These are phyloP conservation scores for Plantago major DNA, from an alignment of 257 asterid species.

Conservation along the genomic window DNA sequence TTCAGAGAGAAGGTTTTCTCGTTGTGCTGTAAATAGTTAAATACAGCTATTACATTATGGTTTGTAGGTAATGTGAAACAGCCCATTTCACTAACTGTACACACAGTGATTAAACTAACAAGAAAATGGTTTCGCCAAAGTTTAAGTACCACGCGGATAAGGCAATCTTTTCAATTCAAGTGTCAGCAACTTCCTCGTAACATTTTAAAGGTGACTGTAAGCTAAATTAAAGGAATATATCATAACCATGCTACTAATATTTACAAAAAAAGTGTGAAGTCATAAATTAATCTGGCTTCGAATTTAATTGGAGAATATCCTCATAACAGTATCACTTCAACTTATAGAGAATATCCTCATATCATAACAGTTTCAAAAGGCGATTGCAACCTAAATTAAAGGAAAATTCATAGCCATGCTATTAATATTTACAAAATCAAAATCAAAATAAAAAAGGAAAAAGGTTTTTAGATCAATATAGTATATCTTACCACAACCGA, in stretches of 20 bases:
- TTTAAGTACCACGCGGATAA: slow-evolving; percentile 1
- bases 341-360: background rate
- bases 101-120: background rate
- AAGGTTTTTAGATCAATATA: slow-evolving; percentile 9
- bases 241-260: too few species aligned
- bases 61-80: background rate
- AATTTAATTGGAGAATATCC: too few species aligned
- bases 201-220: background rate
- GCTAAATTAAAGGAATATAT: background rate
- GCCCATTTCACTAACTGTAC: slow-evolving; percentile 8
- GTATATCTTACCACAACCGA: slow-evolving; percentile 73
- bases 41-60: background rate
- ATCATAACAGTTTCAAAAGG: background rate
- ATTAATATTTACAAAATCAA: background rate
- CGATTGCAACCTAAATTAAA: background rate
- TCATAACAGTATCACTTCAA: background rate
- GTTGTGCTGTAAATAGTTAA: slow-evolving; percentile 56
- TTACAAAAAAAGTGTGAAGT: too few species aligned
- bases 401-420: slow-evolving; percentile 12
- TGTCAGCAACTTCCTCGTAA: background rate
- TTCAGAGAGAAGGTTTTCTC: slow-evolving; percentile 81
- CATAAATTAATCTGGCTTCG: too few species aligned
- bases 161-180: slow-evolving; percentile 1
- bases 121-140: slow-evolving; percentile 11
- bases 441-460: background rate